These are phyloP conservation scores for Metschnikowia similis DNA, from an alignment of 805 yeast genomes.

Conservation along the genomic window DNA sequence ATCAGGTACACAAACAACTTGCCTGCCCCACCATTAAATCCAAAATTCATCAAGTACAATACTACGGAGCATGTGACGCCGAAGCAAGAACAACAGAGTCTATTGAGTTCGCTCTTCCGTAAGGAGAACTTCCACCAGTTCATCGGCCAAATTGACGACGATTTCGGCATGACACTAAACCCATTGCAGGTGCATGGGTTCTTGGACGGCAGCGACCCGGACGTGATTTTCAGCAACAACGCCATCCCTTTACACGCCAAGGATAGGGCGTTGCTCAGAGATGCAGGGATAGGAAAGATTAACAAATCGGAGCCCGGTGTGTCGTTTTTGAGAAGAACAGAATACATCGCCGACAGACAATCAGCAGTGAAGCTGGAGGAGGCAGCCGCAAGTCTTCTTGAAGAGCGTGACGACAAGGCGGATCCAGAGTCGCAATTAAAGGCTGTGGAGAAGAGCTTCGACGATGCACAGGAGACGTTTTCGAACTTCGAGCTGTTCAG, in stretches of 20 bases:
- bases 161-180: conserved; percentile 75
- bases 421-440: conserved; percentile 63
- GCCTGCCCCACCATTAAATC: conserved; percentile 93
- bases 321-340: conserved; percentile 90
- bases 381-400: conserved; percentile 13
- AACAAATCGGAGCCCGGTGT: conserved; percentile 49
- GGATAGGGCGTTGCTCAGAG: conserved; percentile 72
- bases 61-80: conserved; percentile 33
- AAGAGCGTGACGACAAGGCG: conserved; percentile 24
- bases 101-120: conserved; percentile 68
- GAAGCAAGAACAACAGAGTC: conserved; percentile 40
- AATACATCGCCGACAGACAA: conserved; percentile 72
- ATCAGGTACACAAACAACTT: conserved; percentile 79
- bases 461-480: conserved; percentile 47
- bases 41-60: conserved; percentile 65
- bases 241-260: conserved; percentile 60
- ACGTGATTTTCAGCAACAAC: conserved; percentile 32
- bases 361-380: conserved; percentile 25
- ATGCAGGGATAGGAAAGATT: conserved; percentile 56
- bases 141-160: conserved; percentile 52
- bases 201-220: conserved; percentile 56
- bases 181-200: conserved; percentile 61
- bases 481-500: conserved; percentile 40
- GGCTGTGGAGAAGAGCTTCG: conserved; percentile 77
- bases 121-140: conserved; percentile 66